These are phyloP conservation scores for Paxillus ammoniavirescens DNA, from an alignment of 768 basidiomycete genomes.

Conservation along the genomic window DNA sequence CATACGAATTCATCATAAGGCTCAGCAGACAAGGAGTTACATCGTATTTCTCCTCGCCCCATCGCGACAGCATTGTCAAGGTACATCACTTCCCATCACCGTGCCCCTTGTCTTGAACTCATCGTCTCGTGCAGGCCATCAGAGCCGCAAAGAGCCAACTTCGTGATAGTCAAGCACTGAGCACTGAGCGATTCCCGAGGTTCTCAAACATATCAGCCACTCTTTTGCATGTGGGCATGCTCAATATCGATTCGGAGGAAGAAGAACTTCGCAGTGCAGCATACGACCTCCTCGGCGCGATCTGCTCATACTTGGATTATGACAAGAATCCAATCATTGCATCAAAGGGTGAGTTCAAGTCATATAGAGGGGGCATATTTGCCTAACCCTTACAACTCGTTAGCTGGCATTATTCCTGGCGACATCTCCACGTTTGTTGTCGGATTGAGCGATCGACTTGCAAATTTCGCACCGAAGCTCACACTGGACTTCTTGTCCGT, in stretches of 20 bases:
- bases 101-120: background rate
- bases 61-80: slow-evolving; percentile 73
- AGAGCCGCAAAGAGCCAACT: slow-evolving; percentile 72
- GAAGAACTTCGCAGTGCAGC: slow-evolving; percentile 78
- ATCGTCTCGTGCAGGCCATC: slow-evolving; percentile 49
- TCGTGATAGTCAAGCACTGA: slow-evolving; percentile 49
- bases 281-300: slow-evolving; percentile 74
- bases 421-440: slow-evolving; percentile 61
- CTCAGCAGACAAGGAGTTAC: slow-evolving; percentile 68
- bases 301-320: slow-evolving; percentile 75
- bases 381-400: slow-evolving; percentile 4
- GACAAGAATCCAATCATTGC: slow-evolving; percentile 71
- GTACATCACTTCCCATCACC: slow-evolving; percentile 32
- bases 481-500: slow-evolving; percentile 90
- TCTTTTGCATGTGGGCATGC: slow-evolving; percentile 81
- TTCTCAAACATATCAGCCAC: slow-evolving; percentile 86
- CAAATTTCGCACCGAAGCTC: slow-evolving; percentile 73
- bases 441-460: slow-evolving; percentile 68
- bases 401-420: slow-evolving; percentile 71
- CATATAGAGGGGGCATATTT: background rate
- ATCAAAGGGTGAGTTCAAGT: slow-evolving; percentile 52
- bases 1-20: slow-evolving; percentile 80
- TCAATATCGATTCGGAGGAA: slow-evolving; percentile 71
- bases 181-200: slow-evolving; percentile 66
- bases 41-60: slow-evolving; percentile 70